Base-by-base conservation (phyloP, 139 green algal genomes). In the Nannochloris sp. region DNA sequence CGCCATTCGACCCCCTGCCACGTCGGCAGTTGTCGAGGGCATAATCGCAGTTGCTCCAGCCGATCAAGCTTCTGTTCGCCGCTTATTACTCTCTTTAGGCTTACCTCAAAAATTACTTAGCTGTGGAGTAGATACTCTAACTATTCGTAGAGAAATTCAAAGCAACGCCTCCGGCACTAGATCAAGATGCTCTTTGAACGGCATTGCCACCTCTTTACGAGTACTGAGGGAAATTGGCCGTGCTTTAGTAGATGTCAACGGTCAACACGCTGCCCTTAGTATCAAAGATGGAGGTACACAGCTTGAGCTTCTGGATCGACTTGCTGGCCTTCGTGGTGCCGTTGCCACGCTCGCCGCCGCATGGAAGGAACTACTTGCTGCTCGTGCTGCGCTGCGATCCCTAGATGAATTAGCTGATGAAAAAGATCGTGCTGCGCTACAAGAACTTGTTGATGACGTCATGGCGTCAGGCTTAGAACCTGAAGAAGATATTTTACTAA, bases 161-260 rank as follows among this genome's bases (percentile, higher is more conserved):
- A 7, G 3, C 4, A 14, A 14, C 31, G 46, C 64, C 15, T 58
- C 57, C 25, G 44, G 48, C 2, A 61, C 72, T 10, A 68, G 72
- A 27, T 88, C 74, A 65, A 68, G 81, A 30, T 89, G 83, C 48
- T 86, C 72, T 34, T 61, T 97, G 12, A 93, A 96, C 55, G 85
- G 85, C 9, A 60, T 29, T 12, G 32, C 79, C 2, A 83, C 81
- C 33, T 85, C 81, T 14, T 76, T 94, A 37, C 81, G 89, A 2
- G 69, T 89, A 61, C 70, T 96, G 79, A 73, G 86, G 0, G 78
- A 80, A 57, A 44, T 97, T 27, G 81, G 75, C 2, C 55, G 30
- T 0, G 14, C 80, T 47, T 76, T 97, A 44, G 85, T 94, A 42
- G 91, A 97, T 38, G 65, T 91, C 14, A 97, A 97, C 70, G 89